Conservation (phyloP, 2,329 filamentous ascomycete genomes). For the Talaromyces sp. region DNA sequence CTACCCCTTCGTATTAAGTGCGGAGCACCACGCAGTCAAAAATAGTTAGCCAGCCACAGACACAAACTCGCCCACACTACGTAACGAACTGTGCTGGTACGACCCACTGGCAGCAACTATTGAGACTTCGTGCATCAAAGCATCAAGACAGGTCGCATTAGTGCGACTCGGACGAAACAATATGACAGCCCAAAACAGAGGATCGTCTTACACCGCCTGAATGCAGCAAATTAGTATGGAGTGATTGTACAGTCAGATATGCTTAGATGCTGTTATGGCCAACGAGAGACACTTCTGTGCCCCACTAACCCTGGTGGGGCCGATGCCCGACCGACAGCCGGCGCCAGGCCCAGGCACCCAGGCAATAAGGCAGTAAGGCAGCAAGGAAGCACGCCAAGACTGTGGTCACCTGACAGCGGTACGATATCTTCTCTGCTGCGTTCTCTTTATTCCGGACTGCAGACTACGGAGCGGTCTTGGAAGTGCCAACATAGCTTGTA, state of each 20-base stretch:
- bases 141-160: not conserved
- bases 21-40: not conserved
- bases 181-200: not conserved
- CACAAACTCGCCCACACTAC: not conserved
- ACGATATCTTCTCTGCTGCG: conserved; percentile 32
- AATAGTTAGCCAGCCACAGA: not conserved
- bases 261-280: not conserved
- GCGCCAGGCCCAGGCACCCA: not conserved
- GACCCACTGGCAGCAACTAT: not conserved
- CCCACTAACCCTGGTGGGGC: not conserved
- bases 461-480: conserved; percentile 39
- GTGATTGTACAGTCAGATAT: not conserved
- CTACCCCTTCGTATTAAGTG: not conserved
- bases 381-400: not conserved
- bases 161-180: not conserved
- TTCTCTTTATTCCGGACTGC: conserved; percentile 36
- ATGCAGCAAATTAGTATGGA: not conserved
- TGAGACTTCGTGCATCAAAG: not conserved
- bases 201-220: not conserved
- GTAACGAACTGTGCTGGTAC: not conserved
- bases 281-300: not conserved
- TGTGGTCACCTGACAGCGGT: conserved; percentile 18
- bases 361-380: not conserved
- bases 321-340: not conserved
- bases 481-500: conserved; percentile 24